Evolutionary conservation across 805 yeast genomes (phyloP).

Genomic region (Clavispora santaluciae): DNA sequence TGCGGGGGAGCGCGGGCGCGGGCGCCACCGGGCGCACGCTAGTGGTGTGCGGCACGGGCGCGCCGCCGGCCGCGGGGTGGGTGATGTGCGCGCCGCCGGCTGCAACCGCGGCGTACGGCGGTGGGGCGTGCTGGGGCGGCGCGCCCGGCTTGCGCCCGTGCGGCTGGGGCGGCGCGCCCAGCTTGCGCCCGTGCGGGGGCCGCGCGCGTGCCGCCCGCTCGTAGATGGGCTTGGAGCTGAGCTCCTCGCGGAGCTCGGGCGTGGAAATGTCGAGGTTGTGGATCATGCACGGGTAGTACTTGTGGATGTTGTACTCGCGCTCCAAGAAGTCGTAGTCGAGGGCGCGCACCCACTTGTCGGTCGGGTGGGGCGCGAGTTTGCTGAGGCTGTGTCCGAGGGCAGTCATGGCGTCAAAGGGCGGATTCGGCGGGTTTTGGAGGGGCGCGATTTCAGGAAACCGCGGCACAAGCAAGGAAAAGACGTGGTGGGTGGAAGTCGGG

Average conservation of each 20-base stretch:
- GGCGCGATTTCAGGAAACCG: too few species aligned
- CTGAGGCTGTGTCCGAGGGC: slow-evolving; percentile 4
- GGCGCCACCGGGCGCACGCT: slow-evolving; percentile 1
- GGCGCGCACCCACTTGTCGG: slow-evolving; percentile 19
- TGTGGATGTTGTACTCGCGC: slow-evolving; percentile 27
- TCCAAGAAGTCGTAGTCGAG: slow-evolving; percentile 36
- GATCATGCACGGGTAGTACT: slow-evolving; percentile 35
- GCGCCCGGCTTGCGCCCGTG: slow-evolving; percentile 22
- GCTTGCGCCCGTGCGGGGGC: slow-evolving; percentile 25
- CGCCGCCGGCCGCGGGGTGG: background rate
- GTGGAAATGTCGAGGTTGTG: slow-evolving; percentile 35
- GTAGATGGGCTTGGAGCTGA: slow-evolving; percentile 37
- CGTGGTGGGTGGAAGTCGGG: too few species aligned
- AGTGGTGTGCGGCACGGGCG: background rate
- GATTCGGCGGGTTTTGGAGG: too few species aligned
- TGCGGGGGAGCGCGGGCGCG: background rate
- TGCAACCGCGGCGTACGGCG: too few species aligned
- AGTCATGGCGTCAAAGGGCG: too few species aligned
- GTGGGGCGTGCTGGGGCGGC: background rate
- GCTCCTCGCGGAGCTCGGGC: slow-evolving; percentile 30
- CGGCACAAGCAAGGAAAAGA: too few species aligned
- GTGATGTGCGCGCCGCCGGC: background rate
- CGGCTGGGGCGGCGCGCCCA: too few species aligned
- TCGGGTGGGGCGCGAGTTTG: slow-evolving; percentile 5
- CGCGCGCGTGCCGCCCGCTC: slow-evolving; percentile 37